Percentiles rank a stretch among this genome's conserved stretches.
Evolutionary conservation across 306 rosid species (phyloP).

Genomic region (Heteromeles arbutifolia): DNA sequence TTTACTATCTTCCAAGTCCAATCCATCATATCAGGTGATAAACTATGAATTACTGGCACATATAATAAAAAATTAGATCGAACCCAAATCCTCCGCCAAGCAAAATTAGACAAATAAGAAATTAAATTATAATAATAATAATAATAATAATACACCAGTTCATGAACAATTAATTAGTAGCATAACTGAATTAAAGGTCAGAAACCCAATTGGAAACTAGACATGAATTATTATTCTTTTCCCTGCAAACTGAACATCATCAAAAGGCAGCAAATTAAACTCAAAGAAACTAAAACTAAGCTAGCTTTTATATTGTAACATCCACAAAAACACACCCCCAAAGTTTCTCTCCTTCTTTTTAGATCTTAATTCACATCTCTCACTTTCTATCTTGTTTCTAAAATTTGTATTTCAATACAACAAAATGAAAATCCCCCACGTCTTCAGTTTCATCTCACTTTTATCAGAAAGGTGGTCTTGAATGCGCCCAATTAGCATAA

Average conservation of each 20-base stretch:
- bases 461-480: conserved; percentile 47
- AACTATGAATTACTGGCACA: conserved; percentile 15
- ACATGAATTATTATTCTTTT: conserved; percentile 20
- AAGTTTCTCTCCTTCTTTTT: background rate
- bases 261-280: conserved; percentile 1
- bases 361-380: background rate
- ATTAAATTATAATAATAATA: background rate
- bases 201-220: background rate
- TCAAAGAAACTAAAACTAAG: conserved; percentile 15
- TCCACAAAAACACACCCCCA: background rate
- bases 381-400: background rate
- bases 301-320: background rate
- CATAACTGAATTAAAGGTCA: conserved; percentile 12
- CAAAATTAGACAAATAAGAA: conserved; percentile 6
- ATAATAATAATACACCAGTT: background rate
- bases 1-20: conserved; percentile 27
- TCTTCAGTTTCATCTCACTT: background rate
- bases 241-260: conserved; percentile 30
- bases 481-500: conserved; percentile 48
- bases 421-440: background rate
- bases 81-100: conserved; percentile 18
- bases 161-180: background rate
- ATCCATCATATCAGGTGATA: conserved; percentile 31
- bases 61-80: conserved; percentile 1
- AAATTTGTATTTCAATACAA: background rate